Evolutionary conservation across 176 grass and related monocot genomes (phyloP), one percentile per base, ranked within the genome.

Genomic region (Zea mays): DNA sequence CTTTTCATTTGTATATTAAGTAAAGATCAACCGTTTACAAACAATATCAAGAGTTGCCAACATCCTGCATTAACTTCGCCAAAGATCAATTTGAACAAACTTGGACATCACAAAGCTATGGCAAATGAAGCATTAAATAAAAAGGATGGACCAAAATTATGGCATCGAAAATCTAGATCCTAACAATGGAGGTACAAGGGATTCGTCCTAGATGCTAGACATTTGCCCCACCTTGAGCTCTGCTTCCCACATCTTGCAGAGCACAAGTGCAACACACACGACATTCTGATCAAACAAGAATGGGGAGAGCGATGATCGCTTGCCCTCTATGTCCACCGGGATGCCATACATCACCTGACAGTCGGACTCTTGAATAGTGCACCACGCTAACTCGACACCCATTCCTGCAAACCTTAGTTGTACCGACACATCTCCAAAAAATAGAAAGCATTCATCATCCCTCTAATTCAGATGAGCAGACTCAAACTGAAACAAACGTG

Each of bases 161-260:
- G 63, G 21, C 54, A 57, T 56, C 17, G 0, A 41, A 63, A 6
- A 57, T 84, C 1, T 49, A 70, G 55, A 47, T 16, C 83, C n/a
- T 94, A 98, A 91, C 80, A 89, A 91, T 0, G 87, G 81, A 14
- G 95, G 95, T 33, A 94, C 92, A 12, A 98, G 89, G 15, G 95
- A 94, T 72, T 98, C 91, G 58, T 98, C 95, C 81, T 98, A 91
- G 60, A 98, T 98, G 83, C 95, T 94, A 80, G 94, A 79, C 91
- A 98, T 88, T 81, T 98, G 89, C 14, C 91, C 95, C 21, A 94
- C 87, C 74, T 98, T 94, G 47, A 98, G 88, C 5, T 91, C 95
- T 0, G 95, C 95, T 41, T 91, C 91, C 21, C 91, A 62, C 95
- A 98, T 98, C 62, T 91, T 86, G 55, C 95, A 98, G 59, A 94